Conservation (phyloP, 345 rosid species). For the Luvunga scandens region DNA sequence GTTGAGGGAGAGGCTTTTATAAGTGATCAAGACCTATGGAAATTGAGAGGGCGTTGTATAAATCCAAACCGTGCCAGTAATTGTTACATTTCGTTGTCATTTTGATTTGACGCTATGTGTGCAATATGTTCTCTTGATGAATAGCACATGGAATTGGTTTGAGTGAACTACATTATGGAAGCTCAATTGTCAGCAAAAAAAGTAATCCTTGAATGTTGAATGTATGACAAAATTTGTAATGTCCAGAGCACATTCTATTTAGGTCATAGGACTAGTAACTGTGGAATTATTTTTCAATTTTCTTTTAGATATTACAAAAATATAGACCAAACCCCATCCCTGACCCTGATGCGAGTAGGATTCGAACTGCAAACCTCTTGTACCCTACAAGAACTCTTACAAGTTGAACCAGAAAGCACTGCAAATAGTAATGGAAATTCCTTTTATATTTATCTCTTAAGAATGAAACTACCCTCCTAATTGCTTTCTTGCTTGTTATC, state of each 20-base stretch:
- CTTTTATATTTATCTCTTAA: background rate
- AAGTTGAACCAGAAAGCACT: background rate
- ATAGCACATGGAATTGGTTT: background rate
- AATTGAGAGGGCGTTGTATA: background rate
- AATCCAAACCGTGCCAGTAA: background rate
- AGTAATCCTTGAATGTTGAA: background rate
- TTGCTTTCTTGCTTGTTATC: background rate
- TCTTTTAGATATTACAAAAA: background rate
- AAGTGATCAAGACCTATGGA: background rate
- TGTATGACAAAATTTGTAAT: background rate
- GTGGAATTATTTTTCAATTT: background rate
- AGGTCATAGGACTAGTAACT: background rate
- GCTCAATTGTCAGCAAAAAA: background rate
- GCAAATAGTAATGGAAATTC: background rate
- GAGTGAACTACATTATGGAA: background rate
- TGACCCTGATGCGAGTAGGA: too few relatives aligned
- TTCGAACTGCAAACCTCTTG: background rate
- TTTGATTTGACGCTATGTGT: background rate
- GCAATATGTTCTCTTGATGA: background rate
- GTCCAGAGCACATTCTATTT: background rate
- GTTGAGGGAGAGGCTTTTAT: background rate
- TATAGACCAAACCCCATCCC: background rate
- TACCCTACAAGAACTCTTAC: background rate
- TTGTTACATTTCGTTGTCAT: background rate
- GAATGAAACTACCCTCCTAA: background rate